phyloP scores from a whole-genome alignment of 768 basidiomycete genomes.

The Amanita subjunquillea region DNA sequence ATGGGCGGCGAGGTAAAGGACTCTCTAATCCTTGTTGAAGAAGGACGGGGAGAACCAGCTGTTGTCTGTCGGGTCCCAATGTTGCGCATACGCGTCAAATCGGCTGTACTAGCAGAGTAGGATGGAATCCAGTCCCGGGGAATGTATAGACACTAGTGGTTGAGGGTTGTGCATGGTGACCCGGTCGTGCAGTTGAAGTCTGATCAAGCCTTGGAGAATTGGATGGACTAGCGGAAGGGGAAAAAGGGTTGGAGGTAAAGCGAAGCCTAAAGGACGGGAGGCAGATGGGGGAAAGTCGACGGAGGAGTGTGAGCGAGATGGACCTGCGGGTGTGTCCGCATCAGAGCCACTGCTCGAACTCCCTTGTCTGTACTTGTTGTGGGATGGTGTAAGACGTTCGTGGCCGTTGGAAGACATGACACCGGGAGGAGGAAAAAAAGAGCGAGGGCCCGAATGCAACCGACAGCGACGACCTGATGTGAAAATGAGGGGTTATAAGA shows the following conservation, averaged over 20 bases:
- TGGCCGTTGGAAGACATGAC: not conserved
- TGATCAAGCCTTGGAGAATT: conserved; percentile 28
- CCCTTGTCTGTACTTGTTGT: conserved; percentile 16
- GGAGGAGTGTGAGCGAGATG: conserved; percentile 21
- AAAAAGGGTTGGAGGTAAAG: conserved; percentile 35
- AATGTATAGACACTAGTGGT: conserved; percentile 23
- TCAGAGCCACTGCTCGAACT: conserved; percentile 17
- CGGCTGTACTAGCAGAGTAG: conserved; percentile 28
- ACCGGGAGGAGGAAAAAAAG: too few relatives aligned
- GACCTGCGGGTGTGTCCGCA: conserved; percentile 18
- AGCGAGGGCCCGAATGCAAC: not conserved
- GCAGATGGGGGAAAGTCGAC: conserved; percentile 29
- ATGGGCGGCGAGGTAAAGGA: conserved; percentile 47
- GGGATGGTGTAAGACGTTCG: conserved; percentile 17
- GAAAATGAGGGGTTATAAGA: not conserved
- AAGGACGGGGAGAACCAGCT: conserved; percentile 17
- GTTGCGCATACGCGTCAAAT: conserved; percentile 30
- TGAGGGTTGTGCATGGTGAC: conserved; percentile 12
- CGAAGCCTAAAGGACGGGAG: conserved; percentile 28
- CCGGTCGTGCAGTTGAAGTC: conserved; percentile 17
- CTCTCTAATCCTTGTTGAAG: conserved; percentile 37
- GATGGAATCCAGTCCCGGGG: conserved; percentile 29
- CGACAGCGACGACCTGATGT: not conserved
- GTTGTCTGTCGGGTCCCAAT: conserved; percentile 25
- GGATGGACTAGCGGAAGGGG: conserved; percentile 38